These are phyloP conservation scores for Metschnikowia sp. DNA, from an alignment of 805 yeast species.

Conservation along the genomic window DNA sequence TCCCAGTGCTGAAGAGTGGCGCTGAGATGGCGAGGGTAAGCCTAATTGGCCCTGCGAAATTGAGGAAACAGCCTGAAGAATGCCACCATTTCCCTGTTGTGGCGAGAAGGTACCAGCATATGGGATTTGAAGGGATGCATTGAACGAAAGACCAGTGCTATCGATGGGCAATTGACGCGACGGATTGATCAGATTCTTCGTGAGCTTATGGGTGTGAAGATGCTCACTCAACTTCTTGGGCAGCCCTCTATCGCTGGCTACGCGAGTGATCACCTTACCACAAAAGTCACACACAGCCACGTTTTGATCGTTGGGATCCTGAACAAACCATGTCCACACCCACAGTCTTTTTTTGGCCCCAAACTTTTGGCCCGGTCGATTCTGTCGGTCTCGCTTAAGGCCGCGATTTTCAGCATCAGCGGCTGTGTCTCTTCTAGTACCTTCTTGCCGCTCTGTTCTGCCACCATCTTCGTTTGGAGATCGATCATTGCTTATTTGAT, in stretches of 20 bases:
- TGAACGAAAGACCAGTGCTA: slow-evolving; percentile 35
- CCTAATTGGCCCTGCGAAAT: not conserved
- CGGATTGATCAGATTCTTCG: slow-evolving; percentile 37
- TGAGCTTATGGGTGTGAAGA: slow-evolving; percentile 50
- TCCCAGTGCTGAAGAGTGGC: slow-evolving; percentile 1
- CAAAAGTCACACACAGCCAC: slow-evolving; percentile 54
- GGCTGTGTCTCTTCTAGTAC: not conserved
- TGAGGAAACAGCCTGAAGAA: not conserved
- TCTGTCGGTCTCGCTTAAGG: slow-evolving; percentile 30
- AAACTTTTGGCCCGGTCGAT: slow-evolving; percentile 53
- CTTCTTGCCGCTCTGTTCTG: slow-evolving; percentile 1
- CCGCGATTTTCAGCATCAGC: not conserved
- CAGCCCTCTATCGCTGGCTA: slow-evolving; percentile 53
- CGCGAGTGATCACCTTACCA: slow-evolving; percentile 45
- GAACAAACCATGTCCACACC: slow-evolving; percentile 64
- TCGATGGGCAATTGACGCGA: slow-evolving; percentile 38
- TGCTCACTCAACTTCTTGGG: slow-evolving; percentile 60
- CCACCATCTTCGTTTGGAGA: not conserved
- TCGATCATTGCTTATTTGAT: too few relatives aligned
- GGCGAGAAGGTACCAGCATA: slow-evolving; percentile 7
- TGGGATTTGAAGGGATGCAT: slow-evolving; percentile 23
- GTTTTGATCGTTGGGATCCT: slow-evolving; percentile 46
- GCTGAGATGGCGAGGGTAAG: slow-evolving; percentile 2
- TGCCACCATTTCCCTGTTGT: slow-evolving; percentile 1
- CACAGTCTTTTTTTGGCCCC: slow-evolving; percentile 62